phyloP scores from a whole-genome alignment of 352 stramenopile species.

The Globisporangium paddicum region DNA sequence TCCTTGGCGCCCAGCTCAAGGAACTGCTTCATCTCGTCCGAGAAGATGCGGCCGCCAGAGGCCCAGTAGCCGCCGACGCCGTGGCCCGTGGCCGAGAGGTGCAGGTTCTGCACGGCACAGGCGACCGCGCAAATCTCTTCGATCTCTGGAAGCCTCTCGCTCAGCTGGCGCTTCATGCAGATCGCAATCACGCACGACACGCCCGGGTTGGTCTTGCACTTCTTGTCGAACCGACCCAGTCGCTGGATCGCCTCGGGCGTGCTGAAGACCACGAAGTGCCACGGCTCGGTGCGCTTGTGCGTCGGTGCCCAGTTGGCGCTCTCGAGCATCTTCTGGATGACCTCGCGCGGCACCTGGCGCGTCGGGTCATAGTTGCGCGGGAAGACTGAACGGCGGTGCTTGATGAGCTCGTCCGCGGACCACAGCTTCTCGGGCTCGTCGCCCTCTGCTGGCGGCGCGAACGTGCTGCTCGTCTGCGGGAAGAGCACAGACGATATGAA shows the following conservation, averaged over 20 bases:
- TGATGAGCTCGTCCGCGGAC: conserved; percentile 73
- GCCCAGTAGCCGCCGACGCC: conserved; percentile 78
- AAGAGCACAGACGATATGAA: conserved; percentile 11
- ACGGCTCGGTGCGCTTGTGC: conserved; percentile 75
- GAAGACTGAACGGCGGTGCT: conserved; percentile 72
- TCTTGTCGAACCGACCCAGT: conserved; percentile 73
- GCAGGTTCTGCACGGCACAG: conserved; percentile 84
- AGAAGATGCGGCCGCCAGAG: conserved; percentile 54
- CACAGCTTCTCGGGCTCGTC: conserved; percentile 32
- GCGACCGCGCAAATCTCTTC: conserved; percentile 76
- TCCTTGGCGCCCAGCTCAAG: conserved; percentile 58
- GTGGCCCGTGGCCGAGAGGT: conserved; percentile 60
- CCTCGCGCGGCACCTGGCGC: conserved; percentile 40
- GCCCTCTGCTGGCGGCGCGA: neutral
- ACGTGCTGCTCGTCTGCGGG: conserved; percentile 9
- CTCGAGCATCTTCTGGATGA: conserved; percentile 75
- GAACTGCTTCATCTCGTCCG: conserved; percentile 80
- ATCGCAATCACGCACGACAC: conserved; percentile 81
- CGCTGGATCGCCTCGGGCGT: conserved; percentile 40
- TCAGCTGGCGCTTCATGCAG: conserved; percentile 84
- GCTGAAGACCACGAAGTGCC: conserved; percentile 80
- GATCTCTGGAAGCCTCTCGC: conserved; percentile 72
- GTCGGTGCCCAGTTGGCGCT: conserved; percentile 83
- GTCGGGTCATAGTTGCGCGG: conserved; percentile 59
- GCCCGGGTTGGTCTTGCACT: conserved; percentile 50